A percentile compares a stretch with the other conserved stretches of the same genome.
Evolutionary conservation across 2,329 filamentous ascomycete genomes (phyloP).

Genomic region (Venturia asperata): DNA sequence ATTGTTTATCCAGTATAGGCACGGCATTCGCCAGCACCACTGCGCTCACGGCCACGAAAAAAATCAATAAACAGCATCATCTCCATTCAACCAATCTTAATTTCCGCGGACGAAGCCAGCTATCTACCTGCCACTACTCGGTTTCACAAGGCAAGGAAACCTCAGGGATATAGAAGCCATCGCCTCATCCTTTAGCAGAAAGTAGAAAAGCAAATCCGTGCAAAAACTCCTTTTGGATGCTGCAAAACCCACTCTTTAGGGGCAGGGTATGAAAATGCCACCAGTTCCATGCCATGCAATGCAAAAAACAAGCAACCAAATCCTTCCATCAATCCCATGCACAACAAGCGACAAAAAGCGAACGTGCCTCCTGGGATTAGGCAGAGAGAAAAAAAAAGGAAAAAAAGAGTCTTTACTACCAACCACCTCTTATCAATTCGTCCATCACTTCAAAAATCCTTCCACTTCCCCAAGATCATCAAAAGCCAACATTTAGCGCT

Average conservation of each 20-base stretch:
- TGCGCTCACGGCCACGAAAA: too few species aligned
- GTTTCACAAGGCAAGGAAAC: not conserved
- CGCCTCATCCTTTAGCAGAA: not conserved
- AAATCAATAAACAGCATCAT: too few species aligned
- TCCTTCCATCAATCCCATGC: not conserved
- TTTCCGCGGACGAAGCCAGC: too few species aligned
- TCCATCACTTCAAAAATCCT: not conserved
- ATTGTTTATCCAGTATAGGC: too few species aligned
- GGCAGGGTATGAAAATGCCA: conserved; percentile 12
- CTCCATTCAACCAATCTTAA: too few species aligned
- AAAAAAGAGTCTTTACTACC: not conserved
- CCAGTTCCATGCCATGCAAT: conserved; percentile 13
- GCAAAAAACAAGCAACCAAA: conserved; percentile 11
- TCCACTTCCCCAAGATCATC: not conserved
- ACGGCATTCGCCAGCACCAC: too few species aligned
- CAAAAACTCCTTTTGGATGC: conserved; percentile 4
- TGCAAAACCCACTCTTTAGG: not conserved
- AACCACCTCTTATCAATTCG: not conserved
- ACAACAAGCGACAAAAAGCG: not conserved
- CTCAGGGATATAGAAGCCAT: not conserved
- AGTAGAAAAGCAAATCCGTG: not conserved
- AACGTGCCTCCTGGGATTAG: not conserved
- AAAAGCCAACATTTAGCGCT: not conserved
- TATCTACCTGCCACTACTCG: too few species aligned
- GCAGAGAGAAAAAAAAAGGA: not conserved